Conservation (phyloP, 306 rosid genomes). For the Fragaria nilgerrensis region DNA sequence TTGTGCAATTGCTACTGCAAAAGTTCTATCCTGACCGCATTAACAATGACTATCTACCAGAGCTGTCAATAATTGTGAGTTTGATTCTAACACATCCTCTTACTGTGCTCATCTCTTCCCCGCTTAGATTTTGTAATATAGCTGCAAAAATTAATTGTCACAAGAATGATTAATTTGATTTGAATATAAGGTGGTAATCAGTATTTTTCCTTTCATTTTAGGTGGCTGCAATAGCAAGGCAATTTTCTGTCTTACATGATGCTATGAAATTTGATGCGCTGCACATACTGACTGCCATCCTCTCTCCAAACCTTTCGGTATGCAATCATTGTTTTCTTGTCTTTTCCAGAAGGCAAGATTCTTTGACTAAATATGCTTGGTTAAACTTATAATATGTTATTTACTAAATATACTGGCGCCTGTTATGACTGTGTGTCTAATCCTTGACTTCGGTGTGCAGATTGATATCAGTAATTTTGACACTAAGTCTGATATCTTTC, state of each 20-base stretch:
- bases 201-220: constrained; percentile 23
- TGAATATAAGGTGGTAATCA: constrained; percentile 9
- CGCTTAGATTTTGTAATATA: not conserved
- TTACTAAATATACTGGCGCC: constrained; percentile 14
- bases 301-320: constrained; percentile 63
- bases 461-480: not conserved
- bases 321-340: constrained; percentile 25
- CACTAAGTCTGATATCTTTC: constrained; percentile 21
- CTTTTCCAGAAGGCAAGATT: not conserved
- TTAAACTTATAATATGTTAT: not conserved
- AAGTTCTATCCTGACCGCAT: constrained; percentile 49
- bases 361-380: not conserved
- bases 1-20: constrained; percentile 56
- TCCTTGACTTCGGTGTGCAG: not conserved
- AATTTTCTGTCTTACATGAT: constrained; percentile 71
- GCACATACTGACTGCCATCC: constrained; percentile 59
- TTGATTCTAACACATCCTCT: not conserved
- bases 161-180: constrained; percentile 3
- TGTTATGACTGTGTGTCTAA: constrained; percentile 16
- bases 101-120: not conserved
- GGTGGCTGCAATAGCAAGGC: constrained; percentile 68
- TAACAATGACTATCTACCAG: constrained; percentile 40
- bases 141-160: not conserved
- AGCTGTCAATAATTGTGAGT: constrained; percentile 74
- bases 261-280: constrained; percentile 79